Base-by-base conservation (phyloP, 305 asterid genomes). In the Salvia sclarea region DNA sequence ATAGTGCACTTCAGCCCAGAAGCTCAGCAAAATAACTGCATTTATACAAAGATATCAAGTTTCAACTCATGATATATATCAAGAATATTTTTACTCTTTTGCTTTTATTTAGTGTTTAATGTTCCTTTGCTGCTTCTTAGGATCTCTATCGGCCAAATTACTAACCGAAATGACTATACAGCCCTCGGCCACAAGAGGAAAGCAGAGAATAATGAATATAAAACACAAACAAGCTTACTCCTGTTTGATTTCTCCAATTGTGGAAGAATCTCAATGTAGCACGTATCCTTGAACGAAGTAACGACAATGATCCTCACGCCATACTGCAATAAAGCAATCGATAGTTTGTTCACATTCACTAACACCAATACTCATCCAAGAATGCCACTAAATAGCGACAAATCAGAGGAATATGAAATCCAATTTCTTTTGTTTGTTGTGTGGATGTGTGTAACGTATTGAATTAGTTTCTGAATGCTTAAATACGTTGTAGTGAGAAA, bases 261-360 rank as follows among this genome's bases (percentile, higher is more conserved):
- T 61, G 98, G 97, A 79, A 85, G 83, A 74, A 92, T 90, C 85
- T 90, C 96, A 21, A 86, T 87, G 68, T 84, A 92, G 86, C 96
- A 89, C 2, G 98, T 89, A 76, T 92, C 96, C 84, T 86, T 92
- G 82, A 83, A 92, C 33, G 98, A 92, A 11, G 98, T 92, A 55
- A 92, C 69, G 80, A 92, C 84, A 75, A 90, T 76, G 75, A 90
- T 85, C 90, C 86, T 90, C 73, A 90, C 57, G 31, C 98, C 98
- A 73, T 79, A 92, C 97, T 92, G 90, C 58, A 70, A 78, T 9
- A 71, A 61, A 61, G 69, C 28, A 8, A 33, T 5, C 56, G 16
- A 21, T 43, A 13, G 28, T 62, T 68, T 20, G 14, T 44, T 43
- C 40, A 52, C 12, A 58, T n/a, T 5, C 14, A 65, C 25, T 3